Evolutionary conservation across 129 eudicot genomes (phyloP).

Genomic region (Sambucus nigra): DNA sequence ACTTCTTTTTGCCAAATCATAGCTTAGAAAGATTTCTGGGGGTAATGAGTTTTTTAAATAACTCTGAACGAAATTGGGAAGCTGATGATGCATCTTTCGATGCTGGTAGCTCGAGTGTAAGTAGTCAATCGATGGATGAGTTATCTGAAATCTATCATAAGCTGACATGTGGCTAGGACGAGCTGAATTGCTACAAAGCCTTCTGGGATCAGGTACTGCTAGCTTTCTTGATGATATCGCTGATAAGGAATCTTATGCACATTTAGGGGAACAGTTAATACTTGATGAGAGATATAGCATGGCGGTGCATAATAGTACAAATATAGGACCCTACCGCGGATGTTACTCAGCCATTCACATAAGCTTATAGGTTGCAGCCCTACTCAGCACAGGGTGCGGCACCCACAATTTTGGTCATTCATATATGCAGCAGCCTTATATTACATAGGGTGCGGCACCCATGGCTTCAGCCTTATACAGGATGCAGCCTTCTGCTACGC

Average conservation of each 20-base stretch:
- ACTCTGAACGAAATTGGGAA: conserved; percentile 60
- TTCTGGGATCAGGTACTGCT: conserved; percentile 90
- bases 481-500: no score
- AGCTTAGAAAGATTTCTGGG: conserved; percentile 62
- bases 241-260: conserved; percentile 79
- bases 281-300: conserved; percentile 84
- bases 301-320: conserved; percentile 99
- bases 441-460: no score
- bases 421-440: no score
- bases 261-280: conserved; percentile 74
- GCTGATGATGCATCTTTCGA: conserved; percentile 84
- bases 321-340: no score
- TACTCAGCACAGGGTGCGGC: no score
- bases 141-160: conserved; percentile 68
- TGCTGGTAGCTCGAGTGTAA: conserved; percentile 85
- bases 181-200: conserved; percentile 95
- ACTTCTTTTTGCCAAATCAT: conserved; percentile 70
- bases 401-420: no score
- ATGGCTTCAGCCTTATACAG: no score
- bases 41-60: conserved; percentile 50
- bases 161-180: conserved; percentile 86
- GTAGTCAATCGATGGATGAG: conserved; percentile 82
- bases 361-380: no score
- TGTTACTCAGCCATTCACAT: no score
- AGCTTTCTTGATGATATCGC: conserved; percentile 98